These are phyloP conservation scores for Solanum pinnatisectum DNA, from an alignment of 257 asterid genomes.

Conservation along the genomic window DNA sequence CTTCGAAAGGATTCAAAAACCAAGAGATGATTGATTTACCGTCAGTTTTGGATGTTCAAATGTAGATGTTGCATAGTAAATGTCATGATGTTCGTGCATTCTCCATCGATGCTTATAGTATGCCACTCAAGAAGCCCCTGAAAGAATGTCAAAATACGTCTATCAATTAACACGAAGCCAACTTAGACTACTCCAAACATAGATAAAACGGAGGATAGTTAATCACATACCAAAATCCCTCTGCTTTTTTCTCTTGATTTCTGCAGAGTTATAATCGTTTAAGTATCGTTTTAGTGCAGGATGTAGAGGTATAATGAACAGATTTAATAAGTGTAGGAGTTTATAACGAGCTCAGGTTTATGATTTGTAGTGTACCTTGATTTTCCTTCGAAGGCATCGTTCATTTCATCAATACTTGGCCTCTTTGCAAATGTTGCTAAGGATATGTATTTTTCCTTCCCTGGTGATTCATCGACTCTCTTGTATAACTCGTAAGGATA, in stretches of 20 bases:
- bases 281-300: neutral
- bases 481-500: constrained; percentile 69
- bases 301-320: neutral
- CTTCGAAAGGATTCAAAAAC: neutral
- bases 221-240: constrained; percentile 67
- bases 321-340: neutral
- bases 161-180: constrained; percentile 2
- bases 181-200: neutral
- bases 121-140: constrained; percentile 71
- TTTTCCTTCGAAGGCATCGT: constrained; percentile 80
- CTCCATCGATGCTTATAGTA: constrained; percentile 23
- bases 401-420: constrained; percentile 76
- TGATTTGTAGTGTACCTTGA: constrained; percentile 36
- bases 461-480: constrained; percentile 67
- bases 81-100: neutral
- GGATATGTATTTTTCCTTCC: constrained; percentile 64
- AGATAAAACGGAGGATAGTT: neutral
- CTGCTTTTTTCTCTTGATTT: constrained; percentile 36
- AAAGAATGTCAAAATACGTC: neutral
- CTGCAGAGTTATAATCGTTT: constrained; percentile 27
- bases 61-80: neutral
- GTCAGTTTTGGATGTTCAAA: neutral
- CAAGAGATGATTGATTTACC: neutral
- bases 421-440: constrained; percentile 48
- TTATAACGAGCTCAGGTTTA: neutral